A percentile compares a stretch with the other conserved stretches of the same genome.
These are phyloP conservation scores for Pythium brachiatum DNA, from an alignment of 352 stramenopile genomes.

Conservation along the genomic window DNA sequence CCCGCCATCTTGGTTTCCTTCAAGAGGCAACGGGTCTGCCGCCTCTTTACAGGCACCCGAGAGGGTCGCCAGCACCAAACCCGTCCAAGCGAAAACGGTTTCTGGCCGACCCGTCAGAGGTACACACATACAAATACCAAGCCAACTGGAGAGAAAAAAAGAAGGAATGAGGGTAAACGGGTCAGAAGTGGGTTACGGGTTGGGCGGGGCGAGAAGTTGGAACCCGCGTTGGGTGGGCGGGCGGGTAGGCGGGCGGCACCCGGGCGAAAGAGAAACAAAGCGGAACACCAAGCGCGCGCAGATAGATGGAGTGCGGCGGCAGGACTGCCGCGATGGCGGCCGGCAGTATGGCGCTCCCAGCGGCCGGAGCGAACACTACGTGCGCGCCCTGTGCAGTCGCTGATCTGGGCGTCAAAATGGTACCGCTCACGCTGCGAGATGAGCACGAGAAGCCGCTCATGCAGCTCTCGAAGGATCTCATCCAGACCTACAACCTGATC, in stretches of 20 bases:
- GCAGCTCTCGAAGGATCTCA: conserved; percentile 91
- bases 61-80: neutral
- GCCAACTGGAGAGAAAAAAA: conserved; percentile 5
- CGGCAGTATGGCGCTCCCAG: conserved; percentile 3
- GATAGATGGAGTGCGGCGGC: conserved; percentile 21
- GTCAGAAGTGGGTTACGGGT: conserved; percentile 1
- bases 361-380: neutral
- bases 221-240: conserved; percentile 21
- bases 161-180: neutral
- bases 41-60: conserved; percentile 7
- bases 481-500: conserved; percentile 97
- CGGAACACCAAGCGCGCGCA: conserved; percentile 12
- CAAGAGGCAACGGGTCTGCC: conserved; percentile 24
- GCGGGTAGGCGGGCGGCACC: conserved; percentile 14
- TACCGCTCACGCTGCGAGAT: conserved; percentile 22
- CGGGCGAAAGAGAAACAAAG: conserved; percentile 25
- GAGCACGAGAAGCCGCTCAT: conserved; percentile 40
- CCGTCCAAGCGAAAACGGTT: neutral
- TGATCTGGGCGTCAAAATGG: conserved; percentile 13
- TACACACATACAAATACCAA: conserved; percentile 9
- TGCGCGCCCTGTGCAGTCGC: conserved; percentile 21
- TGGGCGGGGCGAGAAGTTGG: conserved; percentile 5
- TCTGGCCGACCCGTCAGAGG: neutral
- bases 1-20: conserved; percentile 30
- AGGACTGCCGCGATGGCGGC: conserved; percentile 11